These are phyloP conservation scores for Hemisphaericaspora nanyangensis DNA, from an alignment of 805 yeast species.

Conservation along the genomic window DNA sequence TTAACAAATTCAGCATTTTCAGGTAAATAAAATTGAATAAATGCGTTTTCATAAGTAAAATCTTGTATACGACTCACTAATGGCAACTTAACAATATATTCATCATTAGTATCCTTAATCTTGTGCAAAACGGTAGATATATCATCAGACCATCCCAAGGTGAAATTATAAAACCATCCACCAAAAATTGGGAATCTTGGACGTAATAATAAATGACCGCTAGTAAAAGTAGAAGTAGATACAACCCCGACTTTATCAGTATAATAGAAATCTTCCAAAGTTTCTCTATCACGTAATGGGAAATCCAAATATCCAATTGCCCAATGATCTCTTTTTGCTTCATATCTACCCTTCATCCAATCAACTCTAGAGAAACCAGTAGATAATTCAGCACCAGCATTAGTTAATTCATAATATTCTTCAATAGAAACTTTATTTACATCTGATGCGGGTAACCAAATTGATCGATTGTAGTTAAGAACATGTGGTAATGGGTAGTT, in stretches of 20 bases:
- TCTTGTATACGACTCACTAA: conserved; percentile 68
- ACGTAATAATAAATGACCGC: conserved; percentile 51
- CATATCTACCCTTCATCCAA: conserved; percentile 58
- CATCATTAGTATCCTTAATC: conserved; percentile 35
- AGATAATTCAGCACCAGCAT: conserved; percentile 66
- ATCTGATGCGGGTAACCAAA: conserved; percentile 88
- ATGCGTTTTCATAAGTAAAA: conserved; percentile 60
- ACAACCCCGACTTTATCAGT: conserved; percentile 93
- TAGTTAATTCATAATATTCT: conserved; percentile 79
- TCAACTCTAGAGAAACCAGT: conserved; percentile 78
- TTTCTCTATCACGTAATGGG: conserved; percentile 39
- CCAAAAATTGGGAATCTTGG: conserved; percentile 97
- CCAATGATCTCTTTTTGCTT: conserved; percentile 46
- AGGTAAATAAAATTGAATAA: conserved; percentile 69
- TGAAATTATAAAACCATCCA: conserved; percentile 93
- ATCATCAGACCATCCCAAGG: conserved; percentile 84
- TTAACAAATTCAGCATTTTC: conserved; percentile 70
- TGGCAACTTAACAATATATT: conserved; percentile 64
- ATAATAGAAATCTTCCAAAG: conserved; percentile 60
- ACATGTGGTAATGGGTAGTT: conserved; percentile 63
- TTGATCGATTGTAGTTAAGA: conserved; percentile 58
- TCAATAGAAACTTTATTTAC: conserved; percentile 66
- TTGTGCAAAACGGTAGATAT: conserved; percentile 50
- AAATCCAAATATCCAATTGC: conserved; percentile 61
- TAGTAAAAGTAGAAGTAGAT: conserved; percentile 58